phyloP scores from a whole-genome alignment of 805 yeast genomes.

The Candida mattraensis region DNA sequence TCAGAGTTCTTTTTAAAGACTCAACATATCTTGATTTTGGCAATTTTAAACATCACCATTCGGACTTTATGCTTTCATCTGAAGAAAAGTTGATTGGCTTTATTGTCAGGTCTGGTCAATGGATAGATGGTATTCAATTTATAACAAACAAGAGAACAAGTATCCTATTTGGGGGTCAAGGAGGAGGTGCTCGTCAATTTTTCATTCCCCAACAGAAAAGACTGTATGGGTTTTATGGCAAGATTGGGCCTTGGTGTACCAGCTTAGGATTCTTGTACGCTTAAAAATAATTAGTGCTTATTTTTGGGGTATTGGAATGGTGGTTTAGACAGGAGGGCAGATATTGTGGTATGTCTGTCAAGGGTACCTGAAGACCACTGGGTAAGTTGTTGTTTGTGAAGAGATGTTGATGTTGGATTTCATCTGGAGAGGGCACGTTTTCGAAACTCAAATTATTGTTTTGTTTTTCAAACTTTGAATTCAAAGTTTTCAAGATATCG shows the following conservation, averaged over 20 bases:
- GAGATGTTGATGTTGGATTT: constrained; percentile 16
- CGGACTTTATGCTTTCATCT: constrained; percentile 53
- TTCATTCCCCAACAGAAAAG: constrained; percentile 62
- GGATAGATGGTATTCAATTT: constrained; percentile 88
- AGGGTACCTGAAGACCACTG: constrained; percentile 28
- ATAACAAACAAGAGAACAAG: constrained; percentile 60
- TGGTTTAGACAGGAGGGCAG: constrained; percentile 18
- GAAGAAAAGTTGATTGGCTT: constrained; percentile 66
- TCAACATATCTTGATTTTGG: constrained; percentile 43
- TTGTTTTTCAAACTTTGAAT: constrained; percentile 24
- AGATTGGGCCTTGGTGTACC: constrained; percentile 66
- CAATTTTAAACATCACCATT: constrained; percentile 47
- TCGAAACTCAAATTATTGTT: constrained; percentile 26
- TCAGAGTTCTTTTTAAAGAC: constrained; percentile 50
- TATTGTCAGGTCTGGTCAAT: constrained; percentile 70
- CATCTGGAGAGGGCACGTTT: constrained; percentile 12
- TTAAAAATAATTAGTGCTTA: constrained; percentile 5
- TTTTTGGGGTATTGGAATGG: neutral
- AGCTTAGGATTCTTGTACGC: constrained; percentile 71
- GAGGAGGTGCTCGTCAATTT: constrained; percentile 61
- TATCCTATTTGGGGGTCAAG: constrained; percentile 61
- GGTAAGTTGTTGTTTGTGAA: constrained; percentile 26
- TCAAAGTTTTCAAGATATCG: constrained; percentile 21
- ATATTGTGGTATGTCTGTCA: constrained; percentile 16
- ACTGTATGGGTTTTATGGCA: constrained; percentile 73